These are phyloP conservation scores for Kluyveromyces aestuarii DNA, from an alignment of 805 yeast species.

Conservation along the genomic window DNA sequence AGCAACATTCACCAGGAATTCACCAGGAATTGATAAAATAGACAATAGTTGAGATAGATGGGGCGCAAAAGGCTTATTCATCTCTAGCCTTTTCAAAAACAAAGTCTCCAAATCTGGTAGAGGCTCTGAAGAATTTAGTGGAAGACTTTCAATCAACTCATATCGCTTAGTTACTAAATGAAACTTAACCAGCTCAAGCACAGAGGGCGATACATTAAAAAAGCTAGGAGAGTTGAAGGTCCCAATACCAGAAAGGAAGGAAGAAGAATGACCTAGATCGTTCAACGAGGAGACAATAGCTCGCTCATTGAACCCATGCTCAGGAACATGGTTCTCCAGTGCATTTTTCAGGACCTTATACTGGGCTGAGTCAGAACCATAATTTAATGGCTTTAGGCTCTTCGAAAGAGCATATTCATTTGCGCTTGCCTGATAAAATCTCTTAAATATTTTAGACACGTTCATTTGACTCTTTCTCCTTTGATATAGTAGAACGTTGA, in stretches of 20 bases:
- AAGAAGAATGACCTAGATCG: slow-evolving; percentile 19
- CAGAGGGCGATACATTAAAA: slow-evolving; percentile 26
- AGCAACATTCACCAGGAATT: slow-evolving; percentile 42
- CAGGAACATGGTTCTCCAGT: slow-evolving; percentile 22
- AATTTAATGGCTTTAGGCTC: slow-evolving; percentile 16
- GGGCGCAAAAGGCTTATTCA: slow-evolving; percentile 31
- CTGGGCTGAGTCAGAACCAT: slow-evolving; percentile 21
- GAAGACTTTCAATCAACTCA: slow-evolving; percentile 31
- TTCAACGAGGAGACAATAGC: slow-evolving; percentile 23
- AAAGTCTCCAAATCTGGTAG: slow-evolving; percentile 33
- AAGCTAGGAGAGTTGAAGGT: slow-evolving; percentile 25
- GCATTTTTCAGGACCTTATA: slow-evolving; percentile 19
- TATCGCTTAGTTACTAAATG: slow-evolving; percentile 43
- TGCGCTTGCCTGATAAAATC: slow-evolving; percentile 21
- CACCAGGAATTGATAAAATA: slow-evolving; percentile 51
- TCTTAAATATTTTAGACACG: slow-evolving; percentile 2
- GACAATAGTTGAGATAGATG: slow-evolving; percentile 37
- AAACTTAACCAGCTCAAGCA: slow-evolving; percentile 43
- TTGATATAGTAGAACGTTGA: neutral
- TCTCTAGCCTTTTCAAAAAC: slow-evolving; percentile 39
- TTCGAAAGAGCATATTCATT: slow-evolving; percentile 16
- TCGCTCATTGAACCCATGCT: slow-evolving; percentile 24
- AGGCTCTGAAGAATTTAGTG: slow-evolving; percentile 21
- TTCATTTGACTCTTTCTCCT: neutral
- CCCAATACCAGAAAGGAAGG: slow-evolving; percentile 23